phyloP scores from a whole-genome alignment of 192 early-diverging fungal genomes.

The Backusella tuberculispora region DNA sequence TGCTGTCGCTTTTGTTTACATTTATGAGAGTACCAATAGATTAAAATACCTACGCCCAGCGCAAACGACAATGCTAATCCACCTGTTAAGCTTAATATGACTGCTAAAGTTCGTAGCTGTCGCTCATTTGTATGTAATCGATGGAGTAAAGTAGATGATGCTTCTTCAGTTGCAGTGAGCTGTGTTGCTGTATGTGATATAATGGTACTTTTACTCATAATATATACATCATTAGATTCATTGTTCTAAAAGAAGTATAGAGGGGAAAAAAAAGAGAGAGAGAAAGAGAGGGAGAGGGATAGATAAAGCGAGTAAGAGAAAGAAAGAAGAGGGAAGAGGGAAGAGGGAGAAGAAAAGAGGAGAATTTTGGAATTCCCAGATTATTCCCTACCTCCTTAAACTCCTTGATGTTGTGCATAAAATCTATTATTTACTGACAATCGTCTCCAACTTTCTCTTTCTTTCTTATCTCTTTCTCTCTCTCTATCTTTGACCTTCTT shows the following conservation, averaged over 20 bases:
- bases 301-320: background rate
- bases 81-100: slow-evolving; percentile 18
- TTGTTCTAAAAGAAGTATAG: slow-evolving; percentile 1
- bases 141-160: slow-evolving; percentile 18
- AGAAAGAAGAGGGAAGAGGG: too few species aligned
- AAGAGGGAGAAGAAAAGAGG: background rate
- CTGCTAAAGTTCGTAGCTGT: slow-evolving; percentile 12
- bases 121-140: slow-evolving; percentile 25
- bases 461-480: background rate
- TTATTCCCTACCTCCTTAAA: slow-evolving; percentile 5
- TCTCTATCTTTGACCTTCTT: too few species aligned
- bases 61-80: slow-evolving; percentile 21
- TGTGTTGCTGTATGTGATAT: slow-evolving; percentile 12
- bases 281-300: background rate
- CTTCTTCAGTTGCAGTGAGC: slow-evolving; percentile 2
- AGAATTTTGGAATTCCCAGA: slow-evolving; percentile 12
- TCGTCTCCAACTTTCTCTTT: background rate
- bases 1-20: slow-evolving; percentile 14
- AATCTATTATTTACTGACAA: background rate
- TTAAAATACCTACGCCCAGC: slow-evolving; percentile 12
- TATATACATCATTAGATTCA: slow-evolving; percentile 9
- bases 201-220: slow-evolving; percentile 15
- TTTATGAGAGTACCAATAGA: slow-evolving; percentile 23
- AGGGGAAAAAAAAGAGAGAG: background rate
- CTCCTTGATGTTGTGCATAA: slow-evolving; percentile 1